These are phyloP conservation scores for Amanita phalloides DNA, from an alignment of 768 basidiomycete species.

Conservation along the genomic window DNA sequence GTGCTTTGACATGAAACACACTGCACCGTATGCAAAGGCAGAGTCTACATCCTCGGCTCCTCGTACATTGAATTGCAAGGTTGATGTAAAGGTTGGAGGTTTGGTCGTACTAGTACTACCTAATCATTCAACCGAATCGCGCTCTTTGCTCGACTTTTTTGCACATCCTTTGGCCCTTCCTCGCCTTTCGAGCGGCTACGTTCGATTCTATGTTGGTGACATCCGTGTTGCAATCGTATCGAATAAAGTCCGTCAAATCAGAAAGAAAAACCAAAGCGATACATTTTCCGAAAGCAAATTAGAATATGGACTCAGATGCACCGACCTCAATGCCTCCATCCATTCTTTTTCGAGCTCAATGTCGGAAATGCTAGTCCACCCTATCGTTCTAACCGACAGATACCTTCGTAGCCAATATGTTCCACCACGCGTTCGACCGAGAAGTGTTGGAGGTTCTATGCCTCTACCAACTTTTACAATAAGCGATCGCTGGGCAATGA, in stretches of 20 bases:
- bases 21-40: not conserved
- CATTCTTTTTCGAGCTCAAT: not conserved
- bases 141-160: constrained; percentile 31
- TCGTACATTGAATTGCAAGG: constrained; percentile 2
- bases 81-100: constrained; percentile 18
- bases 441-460: constrained; percentile 11
- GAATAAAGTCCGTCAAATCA: not conserved
- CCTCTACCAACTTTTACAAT: constrained; percentile 46
- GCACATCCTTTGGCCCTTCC: constrained; percentile 51
- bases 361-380: constrained; percentile 31
- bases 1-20: not conserved
- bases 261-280: not conserved
- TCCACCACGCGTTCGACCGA: constrained; percentile 25
- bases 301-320: not conserved
- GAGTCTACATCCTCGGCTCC: constrained; percentile 8
- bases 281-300: not conserved
- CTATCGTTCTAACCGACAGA: constrained; percentile 69
- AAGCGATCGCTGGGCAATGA: constrained; percentile 49
- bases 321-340: constrained; percentile 4
- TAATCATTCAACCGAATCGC: constrained; percentile 10
- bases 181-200: constrained; percentile 32
- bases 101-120: constrained; percentile 40
- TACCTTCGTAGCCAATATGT: constrained; percentile 50
- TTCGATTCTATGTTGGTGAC: constrained; percentile 42
- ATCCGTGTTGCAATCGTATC: constrained; percentile 9